phyloP scores from a whole-genome alignment of 805 yeast genomes.

The Kazachstania martiniae region DNA sequence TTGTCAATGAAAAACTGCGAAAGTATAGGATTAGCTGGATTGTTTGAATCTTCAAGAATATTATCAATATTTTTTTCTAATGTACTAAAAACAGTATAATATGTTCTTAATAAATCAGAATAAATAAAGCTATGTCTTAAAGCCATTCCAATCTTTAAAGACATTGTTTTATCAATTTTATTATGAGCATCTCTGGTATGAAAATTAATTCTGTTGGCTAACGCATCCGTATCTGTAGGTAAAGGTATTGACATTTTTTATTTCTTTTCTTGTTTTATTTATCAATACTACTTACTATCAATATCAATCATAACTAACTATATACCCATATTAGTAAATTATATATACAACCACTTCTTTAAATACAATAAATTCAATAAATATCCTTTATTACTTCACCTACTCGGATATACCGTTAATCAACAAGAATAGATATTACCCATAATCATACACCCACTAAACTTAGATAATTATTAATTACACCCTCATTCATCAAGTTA shows the following conservation, averaged over 20 bases:
- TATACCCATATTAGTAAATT: too few species aligned
- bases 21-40: conserved; percentile 37
- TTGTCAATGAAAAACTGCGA: conserved; percentile 58
- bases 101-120: conserved; percentile 70
- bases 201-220: conserved; percentile 69
- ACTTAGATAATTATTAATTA: too few species aligned
- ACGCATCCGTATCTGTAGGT: conserved; percentile 73
- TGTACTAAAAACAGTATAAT: conserved; percentile 57
- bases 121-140: conserved; percentile 64
- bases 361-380: too few species aligned
- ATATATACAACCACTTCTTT: too few species aligned
- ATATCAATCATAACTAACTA: too few species aligned
- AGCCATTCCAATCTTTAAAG: conserved; percentile 63
- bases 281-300: background rate
- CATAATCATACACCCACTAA: too few species aligned
- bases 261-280: background rate
- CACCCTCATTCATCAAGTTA: too few species aligned
- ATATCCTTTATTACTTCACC: too few species aligned
- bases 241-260: conserved; percentile 38
- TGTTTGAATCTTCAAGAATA: conserved; percentile 43
- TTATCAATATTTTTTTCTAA: conserved; percentile 43
- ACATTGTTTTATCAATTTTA: conserved; percentile 56
- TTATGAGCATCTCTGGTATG: conserved; percentile 60
- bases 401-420: too few species aligned
- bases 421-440: too few species aligned